Base-by-base conservation (phyloP, 73 alveolate species). In the Symbiodinium natans region DNA sequence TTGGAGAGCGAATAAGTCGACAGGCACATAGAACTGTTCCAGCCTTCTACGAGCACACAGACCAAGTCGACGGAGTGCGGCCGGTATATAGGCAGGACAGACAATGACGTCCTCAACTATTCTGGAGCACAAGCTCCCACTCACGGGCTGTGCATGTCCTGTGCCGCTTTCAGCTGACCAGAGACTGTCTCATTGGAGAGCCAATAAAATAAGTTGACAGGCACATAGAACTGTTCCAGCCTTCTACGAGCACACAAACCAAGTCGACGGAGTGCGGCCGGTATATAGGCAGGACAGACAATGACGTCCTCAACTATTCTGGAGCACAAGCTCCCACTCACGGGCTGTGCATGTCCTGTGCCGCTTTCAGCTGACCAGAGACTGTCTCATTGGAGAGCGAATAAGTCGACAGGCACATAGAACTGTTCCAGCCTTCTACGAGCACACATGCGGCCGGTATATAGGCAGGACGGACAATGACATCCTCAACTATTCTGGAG, bases 401-500 rank as follows among this genome's bases (percentile, higher is more conserved):
- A 1, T 10, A 63, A n/a, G n/a, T 25, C 31, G 7, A 27, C 77
- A 63, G 34, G 34, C 40, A 34, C 48, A 80, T 38, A 10, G 9
- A 2, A 10, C 3, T 71, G 27, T 90, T 43, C 97, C 97, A 90
- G 31, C 87, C 97, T 71, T 71, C 31, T 90, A 90, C 88, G 97
- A 90, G 88, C 97, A 40, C 88, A 29, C 34, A 71, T 27, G 77
- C 43, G 52, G 97, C 97, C 46, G 97, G 97, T 90, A 90, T 90
- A 90, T n/a, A 71, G 97, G 38, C 59, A 46, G 59, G 59, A 46
- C 59, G 13, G 6, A 13, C 77, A 63, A 25, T 25, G 19, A 48
- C 4, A 25, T 25, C 63, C 10, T 48, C 63, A 5, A 1, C 3
- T 15, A 48, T 15, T 17, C 1, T 48, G 27, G 1, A 48, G 63